phyloP scores from a whole-genome alignment of 106 monocot species.

The Chionographis japonica region DNA sequence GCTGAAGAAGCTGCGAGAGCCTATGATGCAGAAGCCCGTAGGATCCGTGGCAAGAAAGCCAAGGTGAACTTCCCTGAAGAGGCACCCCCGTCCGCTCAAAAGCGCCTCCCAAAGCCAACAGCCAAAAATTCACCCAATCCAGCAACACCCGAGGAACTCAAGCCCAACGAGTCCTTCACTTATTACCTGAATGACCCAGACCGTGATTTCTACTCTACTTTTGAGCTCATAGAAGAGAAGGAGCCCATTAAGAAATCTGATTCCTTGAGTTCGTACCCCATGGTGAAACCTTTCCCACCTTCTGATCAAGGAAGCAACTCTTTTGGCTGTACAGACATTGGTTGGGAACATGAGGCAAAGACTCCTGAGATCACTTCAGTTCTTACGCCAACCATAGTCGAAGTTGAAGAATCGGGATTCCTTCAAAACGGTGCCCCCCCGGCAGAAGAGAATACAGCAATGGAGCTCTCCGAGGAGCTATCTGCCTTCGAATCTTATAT shows the following conservation, averaged over 20 bases:
- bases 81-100: background rate
- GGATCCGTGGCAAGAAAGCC: slow-evolving; percentile 75
- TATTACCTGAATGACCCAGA: slow-evolving; percentile 1
- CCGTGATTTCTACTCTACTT: slow-evolving; percentile 16
- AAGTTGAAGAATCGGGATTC: background rate
- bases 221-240: slow-evolving; percentile 18
- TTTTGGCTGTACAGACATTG: background rate
- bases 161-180: background rate
- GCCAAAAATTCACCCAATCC: slow-evolving; percentile 7
- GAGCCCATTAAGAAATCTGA: slow-evolving; percentile 1
- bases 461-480: slow-evolving; percentile 25
- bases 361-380: slow-evolving; percentile 20
- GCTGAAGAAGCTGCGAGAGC: slow-evolving; percentile 87
- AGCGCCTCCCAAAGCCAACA: background rate
- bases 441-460: slow-evolving; percentile 10
- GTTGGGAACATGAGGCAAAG: slow-evolving; percentile 7
- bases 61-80: slow-evolving; percentile 77
- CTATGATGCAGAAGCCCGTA: slow-evolving; percentile 72
- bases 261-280: background rate
- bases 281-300: background rate
- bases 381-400: background rate
- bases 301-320: slow-evolving; percentile 22
- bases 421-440: slow-evolving; percentile 5
- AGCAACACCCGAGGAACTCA: slow-evolving; percentile 14
- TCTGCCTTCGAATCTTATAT: slow-evolving; percentile 28